Percentiles rank a stretch among this genome's conserved stretches.
Conservation (phyloP, 2,329 filamentous ascomycete genomes). For the Phyllosticta paracitricarpa region DNA sequence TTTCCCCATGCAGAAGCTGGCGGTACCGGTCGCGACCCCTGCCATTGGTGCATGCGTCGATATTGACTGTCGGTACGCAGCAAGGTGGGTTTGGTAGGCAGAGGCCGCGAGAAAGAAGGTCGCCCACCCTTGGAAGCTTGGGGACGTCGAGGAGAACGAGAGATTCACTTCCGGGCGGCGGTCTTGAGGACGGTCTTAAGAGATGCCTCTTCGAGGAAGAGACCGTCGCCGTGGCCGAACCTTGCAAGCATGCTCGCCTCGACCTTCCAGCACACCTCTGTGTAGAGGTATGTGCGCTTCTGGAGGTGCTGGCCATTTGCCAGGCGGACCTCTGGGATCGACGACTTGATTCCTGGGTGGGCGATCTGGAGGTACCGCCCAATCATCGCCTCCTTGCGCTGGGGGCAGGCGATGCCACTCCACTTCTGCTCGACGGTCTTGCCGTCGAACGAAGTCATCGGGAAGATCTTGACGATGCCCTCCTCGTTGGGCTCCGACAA, state of each 20-base stretch:
- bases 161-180: too few species aligned
- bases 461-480: neutral
- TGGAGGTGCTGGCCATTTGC: neutral
- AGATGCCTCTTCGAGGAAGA: too few species aligned
- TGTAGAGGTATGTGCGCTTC: slow-evolving; percentile 1
- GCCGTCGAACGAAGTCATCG: neutral
- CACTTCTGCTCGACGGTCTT: neutral
- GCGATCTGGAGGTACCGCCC: neutral
- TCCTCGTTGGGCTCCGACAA: neutral
- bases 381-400: too few species aligned
- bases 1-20: too few species aligned
- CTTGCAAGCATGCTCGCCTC: neutral
- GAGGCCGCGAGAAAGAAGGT: too few species aligned
- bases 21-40: too few species aligned
- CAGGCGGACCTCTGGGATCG: neutral
- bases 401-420: neutral
- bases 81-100: too few species aligned
- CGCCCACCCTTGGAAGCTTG: too few species aligned
- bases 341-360: neutral
- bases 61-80: too few species aligned
- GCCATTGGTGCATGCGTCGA: too few species aligned
- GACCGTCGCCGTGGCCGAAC: neutral
- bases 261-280: neutral
- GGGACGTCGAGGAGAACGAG: too few species aligned
- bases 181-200: too few species aligned